Base-by-base conservation (phyloP, 2,329 filamentous ascomycete genomes). In the Ascosphaera apis region DNA sequence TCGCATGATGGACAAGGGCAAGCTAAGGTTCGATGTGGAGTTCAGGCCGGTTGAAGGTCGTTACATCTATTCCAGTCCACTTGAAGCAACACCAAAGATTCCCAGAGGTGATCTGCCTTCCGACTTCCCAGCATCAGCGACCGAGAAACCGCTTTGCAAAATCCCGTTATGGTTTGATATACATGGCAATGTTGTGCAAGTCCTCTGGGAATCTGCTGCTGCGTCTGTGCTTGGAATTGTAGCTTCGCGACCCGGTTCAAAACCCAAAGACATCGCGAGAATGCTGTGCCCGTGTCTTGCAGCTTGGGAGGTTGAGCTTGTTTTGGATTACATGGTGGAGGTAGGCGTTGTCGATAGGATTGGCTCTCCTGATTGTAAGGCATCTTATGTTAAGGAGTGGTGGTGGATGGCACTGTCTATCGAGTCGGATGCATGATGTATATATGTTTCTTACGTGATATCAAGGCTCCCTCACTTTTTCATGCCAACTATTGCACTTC, bases 141-240 rank as follows among this genome's bases (percentile, higher is more conserved):
- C 27, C 6, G 13, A 21, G 8, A 12, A 34, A 7, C 17, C 25
- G 13, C 44, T 49, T 0, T 45, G 45, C 8, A 54, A 48, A 27
- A 53, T 61, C 15, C 62, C 62, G 0, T 36, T 63, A 11, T 66
- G 62, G 62, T 51, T 57, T 36, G 61, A 64, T 42, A 60, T 65
- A 35, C 57, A 64, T 37, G 55, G 53, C 1, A 45, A 52, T 11
- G 42, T 57, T 9, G 45, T 54, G 3, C 41, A 44, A 9, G 33
- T 45, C 4, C 43, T 55, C 15, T 66, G 62, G 62, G 52, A 60
- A 8, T 46, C 54, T 35, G 52, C 53, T 8, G 39, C 60, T 9
- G 53, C 50, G 1, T 53, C 56, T 3, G 51, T 62, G 3, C 38
- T 63, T 3, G 55, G 58, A 1, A 47, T 54, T n/a, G 39, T 63